A percentile compares a stretch with the other conserved stretches of the same genome.
These are phyloP conservation scores for Podospora australis DNA, from an alignment of 495 filamentous ascomycete genomes.

Conservation along the genomic window DNA sequence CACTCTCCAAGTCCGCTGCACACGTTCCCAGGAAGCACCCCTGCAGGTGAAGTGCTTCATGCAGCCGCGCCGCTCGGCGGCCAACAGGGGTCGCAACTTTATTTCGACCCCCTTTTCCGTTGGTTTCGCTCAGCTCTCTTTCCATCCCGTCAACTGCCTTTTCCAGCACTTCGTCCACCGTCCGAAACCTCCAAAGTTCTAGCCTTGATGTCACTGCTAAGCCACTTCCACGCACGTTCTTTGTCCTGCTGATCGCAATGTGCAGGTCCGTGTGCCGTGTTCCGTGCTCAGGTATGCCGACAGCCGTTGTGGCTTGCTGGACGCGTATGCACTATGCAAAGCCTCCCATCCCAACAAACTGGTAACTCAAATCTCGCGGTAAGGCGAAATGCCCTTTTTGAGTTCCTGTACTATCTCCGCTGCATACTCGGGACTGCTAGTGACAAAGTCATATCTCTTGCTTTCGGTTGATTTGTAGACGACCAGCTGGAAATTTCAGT, in stretches of 20 bases:
- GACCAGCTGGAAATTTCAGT: conserved; percentile 45
- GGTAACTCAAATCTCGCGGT: conserved; percentile 33
- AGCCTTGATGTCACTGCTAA: too few species aligned
- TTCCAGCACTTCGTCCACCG: not conserved
- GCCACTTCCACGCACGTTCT: too few species aligned
- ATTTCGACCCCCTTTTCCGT: conserved; percentile 12
- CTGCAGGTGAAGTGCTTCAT: not conserved
- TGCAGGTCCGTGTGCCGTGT: not conserved
- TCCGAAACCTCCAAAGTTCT: too few species aligned
- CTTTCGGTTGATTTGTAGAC: conserved; percentile 77
- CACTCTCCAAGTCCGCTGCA: too few species aligned
- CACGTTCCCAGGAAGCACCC: not conserved
- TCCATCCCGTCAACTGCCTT: not conserved
- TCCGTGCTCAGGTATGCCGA: not conserved
- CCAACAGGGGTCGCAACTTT: conserved; percentile 23
- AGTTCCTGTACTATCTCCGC: conserved; percentile 85
- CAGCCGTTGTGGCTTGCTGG: too few species aligned
- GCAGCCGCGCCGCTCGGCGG: conserved; percentile 6
- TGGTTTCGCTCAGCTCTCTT: not conserved
- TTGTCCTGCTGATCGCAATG: too few species aligned
- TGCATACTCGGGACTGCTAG: conserved; percentile 70
- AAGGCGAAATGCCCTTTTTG: conserved; percentile 60
- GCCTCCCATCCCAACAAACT: too few species aligned
- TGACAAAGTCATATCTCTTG: conserved; percentile 97
- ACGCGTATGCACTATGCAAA: too few species aligned